Base-by-base conservation (phyloP, 2,329 filamentous ascomycete species). In the Coniochaeta hoffmannii region DNA sequence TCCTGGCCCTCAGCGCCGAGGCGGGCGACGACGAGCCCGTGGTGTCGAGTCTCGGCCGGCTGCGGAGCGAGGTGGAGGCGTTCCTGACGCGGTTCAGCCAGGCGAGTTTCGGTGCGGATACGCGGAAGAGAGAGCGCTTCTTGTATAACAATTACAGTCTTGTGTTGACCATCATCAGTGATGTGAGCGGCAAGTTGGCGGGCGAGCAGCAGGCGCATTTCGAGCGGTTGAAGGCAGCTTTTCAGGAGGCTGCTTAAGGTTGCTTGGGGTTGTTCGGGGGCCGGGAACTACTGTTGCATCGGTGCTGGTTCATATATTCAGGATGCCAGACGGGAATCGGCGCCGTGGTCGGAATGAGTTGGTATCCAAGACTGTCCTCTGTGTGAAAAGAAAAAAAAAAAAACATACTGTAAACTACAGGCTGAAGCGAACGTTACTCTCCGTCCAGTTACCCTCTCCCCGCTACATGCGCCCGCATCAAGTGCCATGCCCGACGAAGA, bases 91-190 rank as follows among this genome's bases (percentile, higher is more conserved):
- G 88, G 66, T 77, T 92, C 57, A 88, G 89, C 66, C 87, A 90
- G 62, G 76, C 77, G 0, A 61, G 61, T 53, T 89, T 92, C 59
- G 85, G 82, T 19, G 73, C 79, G 1, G 93, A 96, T 65, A 79
- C 82, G 60, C 83, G 90, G 66, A 95, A 95, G 73, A 80, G 87
- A 61, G 88, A 93, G 62, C 79, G 94, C 46, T 97, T 97, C 67
- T 71, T 99, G 64, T 94, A 89, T 67, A 99, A 97, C 68, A 99
- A 99, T 69, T 97, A 96, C 71, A 95, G 90, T 54, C 77, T 99
- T 60, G 82, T 99, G n/a, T 77, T 90, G 64, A 97, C 94, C 11
- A 97, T 99, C 59, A 88, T 99, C 60, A 84, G 88, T 65, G 88
- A 93, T 64, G 80, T 83, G 4, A 78, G 80, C 11, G 90, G 90